Conservation (phyloP, 2,329 filamentous ascomycete genomes). For the Diaporthe sp. region DNA sequence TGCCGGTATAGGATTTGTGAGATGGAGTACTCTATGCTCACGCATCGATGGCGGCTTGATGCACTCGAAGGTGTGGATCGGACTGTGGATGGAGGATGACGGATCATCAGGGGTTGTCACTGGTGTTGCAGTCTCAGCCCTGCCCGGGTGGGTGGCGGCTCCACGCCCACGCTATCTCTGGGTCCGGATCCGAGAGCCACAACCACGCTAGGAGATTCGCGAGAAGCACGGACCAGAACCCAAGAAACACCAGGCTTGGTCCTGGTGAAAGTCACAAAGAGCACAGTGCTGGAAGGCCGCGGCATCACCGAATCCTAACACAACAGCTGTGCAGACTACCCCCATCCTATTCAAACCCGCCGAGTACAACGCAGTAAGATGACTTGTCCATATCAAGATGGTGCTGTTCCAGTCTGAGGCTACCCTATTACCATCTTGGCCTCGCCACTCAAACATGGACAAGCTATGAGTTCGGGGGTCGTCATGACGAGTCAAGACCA, state of each 20-base stretch:
- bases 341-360: not conserved
- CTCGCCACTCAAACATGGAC: too few relatives aligned
- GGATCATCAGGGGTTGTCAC: conserved; percentile 22
- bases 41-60: not conserved
- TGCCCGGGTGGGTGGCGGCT: conserved; percentile 10
- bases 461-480: too few relatives aligned
- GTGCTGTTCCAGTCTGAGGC: too few relatives aligned
- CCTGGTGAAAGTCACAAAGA: not conserved
- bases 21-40: not conserved
- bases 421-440: too few relatives aligned
- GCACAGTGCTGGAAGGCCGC: not conserved
- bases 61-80: conserved; percentile 16
- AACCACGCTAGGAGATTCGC: conserved; percentile 2
- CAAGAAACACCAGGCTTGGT: not conserved
- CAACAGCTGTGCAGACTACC: too few relatives aligned
- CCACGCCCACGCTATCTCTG: conserved; percentile 1
- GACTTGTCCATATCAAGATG: too few relatives aligned
- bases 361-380: not conserved
- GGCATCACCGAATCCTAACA: not conserved
- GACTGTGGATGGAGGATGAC: conserved; percentile 17
- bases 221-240: not conserved
- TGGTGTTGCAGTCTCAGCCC: conserved; percentile 31
- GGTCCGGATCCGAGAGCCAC: conserved; percentile 18
- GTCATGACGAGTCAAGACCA: too few relatives aligned
- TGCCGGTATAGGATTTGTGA: not conserved